phyloP scores from a whole-genome alignment of 768 basidiomycete genomes.

The Phylloporus arenicola region DNA sequence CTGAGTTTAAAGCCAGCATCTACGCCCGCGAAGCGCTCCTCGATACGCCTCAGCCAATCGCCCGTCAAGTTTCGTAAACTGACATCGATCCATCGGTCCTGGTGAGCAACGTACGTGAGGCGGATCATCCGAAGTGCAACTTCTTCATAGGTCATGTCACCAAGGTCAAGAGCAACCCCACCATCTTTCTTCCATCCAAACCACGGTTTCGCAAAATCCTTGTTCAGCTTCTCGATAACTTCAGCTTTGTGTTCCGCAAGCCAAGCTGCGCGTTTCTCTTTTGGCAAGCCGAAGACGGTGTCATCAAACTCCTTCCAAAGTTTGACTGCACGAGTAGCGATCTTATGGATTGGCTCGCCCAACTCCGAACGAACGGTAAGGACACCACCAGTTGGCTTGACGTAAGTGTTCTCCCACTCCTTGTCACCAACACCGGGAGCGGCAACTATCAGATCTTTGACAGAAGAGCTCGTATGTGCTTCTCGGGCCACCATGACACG shows the following conservation, averaged over 20 bases:
- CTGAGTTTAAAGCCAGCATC: slow-evolving; percentile 80
- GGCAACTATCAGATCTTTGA: slow-evolving; percentile 95
- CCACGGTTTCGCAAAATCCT: slow-evolving; percentile 94
- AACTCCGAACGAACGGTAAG: slow-evolving; percentile 96
- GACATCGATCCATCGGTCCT: slow-evolving; percentile 89
- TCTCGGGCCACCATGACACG: slow-evolving; percentile 99
- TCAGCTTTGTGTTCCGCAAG: slow-evolving; percentile 81
- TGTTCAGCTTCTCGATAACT: slow-evolving; percentile 87
- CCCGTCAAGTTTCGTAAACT: slow-evolving; percentile 91
- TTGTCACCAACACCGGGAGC: slow-evolving; percentile 88
- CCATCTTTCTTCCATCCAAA: slow-evolving; percentile 97
- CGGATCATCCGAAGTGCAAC: slow-evolving; percentile 86
- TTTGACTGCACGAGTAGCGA: slow-evolving; percentile 94
- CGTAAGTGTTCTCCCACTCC: slow-evolving; percentile 92
- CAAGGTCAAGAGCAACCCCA: slow-evolving; percentile 73
- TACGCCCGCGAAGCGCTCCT: slow-evolving; percentile 91
- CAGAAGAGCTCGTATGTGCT: slow-evolving; percentile 88
- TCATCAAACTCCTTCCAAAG: slow-evolving; percentile 99
- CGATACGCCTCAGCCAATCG: slow-evolving; percentile 94
- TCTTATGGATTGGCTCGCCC: slow-evolving; percentile 98
- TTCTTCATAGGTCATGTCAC: slow-evolving; percentile 99
- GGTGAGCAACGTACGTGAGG: slow-evolving; percentile 90
- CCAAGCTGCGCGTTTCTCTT: slow-evolving; percentile 93
- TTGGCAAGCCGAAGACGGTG: slow-evolving; percentile 89
- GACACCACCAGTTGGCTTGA: slow-evolving; percentile 91